phyloP scores from a whole-genome alignment of 345 rosid genomes.

The Gossypium raimondii region DNA sequence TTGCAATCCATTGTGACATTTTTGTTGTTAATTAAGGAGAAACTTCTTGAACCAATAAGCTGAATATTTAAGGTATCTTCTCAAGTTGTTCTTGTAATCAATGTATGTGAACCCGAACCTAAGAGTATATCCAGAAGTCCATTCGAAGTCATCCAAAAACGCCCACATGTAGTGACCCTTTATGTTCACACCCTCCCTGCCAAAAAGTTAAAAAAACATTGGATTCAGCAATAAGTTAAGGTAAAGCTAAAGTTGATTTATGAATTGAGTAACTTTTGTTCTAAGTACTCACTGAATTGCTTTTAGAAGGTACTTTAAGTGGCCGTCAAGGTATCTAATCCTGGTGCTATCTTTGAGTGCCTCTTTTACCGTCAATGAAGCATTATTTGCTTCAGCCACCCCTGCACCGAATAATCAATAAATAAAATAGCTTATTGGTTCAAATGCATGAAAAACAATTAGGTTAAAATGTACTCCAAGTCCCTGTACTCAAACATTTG shows the following conservation, averaged over 20 bases:
- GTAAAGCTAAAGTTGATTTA: neutral
- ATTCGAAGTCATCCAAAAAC: conserved; percentile 40
- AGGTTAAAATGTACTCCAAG: neutral
- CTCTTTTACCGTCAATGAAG: conserved; percentile 19
- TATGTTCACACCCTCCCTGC: conserved; percentile 43
- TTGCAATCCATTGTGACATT: neutral
- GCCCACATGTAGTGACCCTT: conserved; percentile 45
- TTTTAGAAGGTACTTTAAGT: conserved; percentile 28
- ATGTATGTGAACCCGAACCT: conserved; percentile 40
- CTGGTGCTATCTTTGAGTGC: conserved; percentile 36
- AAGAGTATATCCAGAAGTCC: conserved; percentile 35
- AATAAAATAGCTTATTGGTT: neutral
- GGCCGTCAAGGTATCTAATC: conserved; percentile 34
- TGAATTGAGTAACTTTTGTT: neutral
- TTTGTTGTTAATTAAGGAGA: conserved; percentile 14
- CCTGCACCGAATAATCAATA: conserved; percentile 8
- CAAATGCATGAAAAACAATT: neutral
- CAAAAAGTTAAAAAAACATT: neutral
- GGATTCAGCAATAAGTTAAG: neutral
- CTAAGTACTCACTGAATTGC: conserved; percentile 38
- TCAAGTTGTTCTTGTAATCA: conserved; percentile 34
- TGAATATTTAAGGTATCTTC: conserved; percentile 39
- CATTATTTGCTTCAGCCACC: conserved; percentile 20
- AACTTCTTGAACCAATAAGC: conserved; percentile 45
- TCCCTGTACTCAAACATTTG: too few relatives aligned